Evolutionary conservation across 257 asterid species (phyloP).

Genomic region (Nicotiana knightiana): DNA sequence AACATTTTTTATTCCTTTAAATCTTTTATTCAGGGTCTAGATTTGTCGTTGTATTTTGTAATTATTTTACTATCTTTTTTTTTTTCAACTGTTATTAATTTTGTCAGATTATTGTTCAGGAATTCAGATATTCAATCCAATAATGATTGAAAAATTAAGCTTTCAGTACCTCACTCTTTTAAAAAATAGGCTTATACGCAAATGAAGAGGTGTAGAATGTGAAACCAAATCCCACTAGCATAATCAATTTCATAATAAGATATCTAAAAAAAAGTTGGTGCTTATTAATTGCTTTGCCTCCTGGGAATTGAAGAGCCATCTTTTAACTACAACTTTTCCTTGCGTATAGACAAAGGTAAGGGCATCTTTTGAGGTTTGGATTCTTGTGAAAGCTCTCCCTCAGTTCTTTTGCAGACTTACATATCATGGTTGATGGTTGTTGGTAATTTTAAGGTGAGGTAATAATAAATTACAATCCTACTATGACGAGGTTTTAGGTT

Average conservation of each 20-base stretch:
- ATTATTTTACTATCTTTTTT: neutral
- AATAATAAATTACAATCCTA: too few species aligned
- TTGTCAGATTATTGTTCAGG: neutral
- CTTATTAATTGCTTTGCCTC: constrained; percentile 4
- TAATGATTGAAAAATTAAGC: constrained; percentile 32
- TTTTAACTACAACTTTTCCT: neutral
- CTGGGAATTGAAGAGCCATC: constrained; percentile 1
- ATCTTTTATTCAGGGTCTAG: too few species aligned
- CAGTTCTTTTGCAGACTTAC: too few species aligned
- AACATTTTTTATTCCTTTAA: neutral
- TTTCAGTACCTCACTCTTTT: constrained; percentile 21
- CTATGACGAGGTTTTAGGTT: too few species aligned
- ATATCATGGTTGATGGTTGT: too few species aligned
- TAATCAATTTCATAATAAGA: constrained; percentile 10
- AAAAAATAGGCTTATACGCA: constrained; percentile 11
- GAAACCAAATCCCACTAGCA: constrained; percentile 8
- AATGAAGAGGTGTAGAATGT: neutral
- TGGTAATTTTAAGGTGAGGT: too few species aligned
- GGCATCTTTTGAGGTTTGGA: too few species aligned
- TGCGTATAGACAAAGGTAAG: too few species aligned
- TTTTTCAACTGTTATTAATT: too few species aligned
- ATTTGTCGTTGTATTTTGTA: neutral
- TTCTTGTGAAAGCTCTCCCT: too few species aligned
- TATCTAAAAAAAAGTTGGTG: neutral
- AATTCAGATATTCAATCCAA: constrained; percentile 25